phyloP scores from a whole-genome alignment of 1,139 yeast species.

The Lodderomyces orthopsilosis region DNA sequence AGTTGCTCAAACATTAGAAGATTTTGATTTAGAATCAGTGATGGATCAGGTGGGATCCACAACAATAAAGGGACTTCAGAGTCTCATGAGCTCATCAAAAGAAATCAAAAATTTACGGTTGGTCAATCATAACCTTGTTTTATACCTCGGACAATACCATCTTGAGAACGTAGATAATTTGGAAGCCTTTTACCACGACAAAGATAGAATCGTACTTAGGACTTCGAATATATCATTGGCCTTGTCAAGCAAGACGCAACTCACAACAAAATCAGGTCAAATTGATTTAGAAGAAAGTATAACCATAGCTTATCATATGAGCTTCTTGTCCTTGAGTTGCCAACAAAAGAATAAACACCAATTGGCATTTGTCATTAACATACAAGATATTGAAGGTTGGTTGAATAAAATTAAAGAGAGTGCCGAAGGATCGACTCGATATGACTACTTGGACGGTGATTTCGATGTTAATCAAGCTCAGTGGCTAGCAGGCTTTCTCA shows the following conservation, averaged over 20 bases:
- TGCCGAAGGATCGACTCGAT: constrained; percentile 31
- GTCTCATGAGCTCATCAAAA: constrained; percentile 33
- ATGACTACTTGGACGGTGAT: constrained; percentile 31
- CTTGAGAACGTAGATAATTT: neutral
- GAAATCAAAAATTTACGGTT: constrained; percentile 47
- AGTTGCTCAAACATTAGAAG: constrained; percentile 30
- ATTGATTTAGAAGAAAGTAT: constrained; percentile 11
- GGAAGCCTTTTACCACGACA: neutral
- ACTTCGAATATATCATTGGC: constrained; percentile 30
- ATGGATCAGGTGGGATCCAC: constrained; percentile 67
- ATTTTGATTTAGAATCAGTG: constrained; percentile 42
- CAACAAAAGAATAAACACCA: constrained; percentile 1
- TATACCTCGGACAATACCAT: constrained; percentile 38
- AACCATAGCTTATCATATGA: constrained; percentile 33
- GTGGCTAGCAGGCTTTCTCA: constrained; percentile 34
- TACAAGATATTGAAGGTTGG: constrained; percentile 46
- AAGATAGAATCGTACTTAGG: neutral
- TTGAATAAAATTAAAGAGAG: constrained; percentile 21
- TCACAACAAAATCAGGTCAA: constrained; percentile 1
- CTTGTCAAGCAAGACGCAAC: constrained; percentile 18
- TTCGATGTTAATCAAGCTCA: constrained; percentile 30
- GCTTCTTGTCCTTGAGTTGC: constrained; percentile 11
- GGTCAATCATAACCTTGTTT: constrained; percentile 45
- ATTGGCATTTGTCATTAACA: constrained; percentile 20
- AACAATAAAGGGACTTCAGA: constrained; percentile 46